Percentiles rank a stretch among this genome's conserved stretches.
These are phyloP conservation scores for Calendula officinalis DNA, from an alignment of 129 eudicot genomes.

Conservation along the genomic window DNA sequence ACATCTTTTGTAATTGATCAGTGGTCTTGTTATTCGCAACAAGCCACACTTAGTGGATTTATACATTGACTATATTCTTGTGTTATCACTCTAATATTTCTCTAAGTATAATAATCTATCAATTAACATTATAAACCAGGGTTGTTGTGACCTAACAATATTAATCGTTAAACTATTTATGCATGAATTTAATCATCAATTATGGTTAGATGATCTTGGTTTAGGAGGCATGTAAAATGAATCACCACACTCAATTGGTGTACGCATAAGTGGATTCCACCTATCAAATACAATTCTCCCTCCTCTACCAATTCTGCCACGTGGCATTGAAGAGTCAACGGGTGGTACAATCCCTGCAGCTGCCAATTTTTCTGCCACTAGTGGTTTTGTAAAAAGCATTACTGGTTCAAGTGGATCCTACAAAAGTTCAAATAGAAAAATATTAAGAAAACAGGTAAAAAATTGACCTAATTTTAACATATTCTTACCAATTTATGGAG, in stretches of 20 bases:
- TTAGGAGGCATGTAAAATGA: conserved; percentile 53
- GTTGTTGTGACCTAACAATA: too few relatives aligned
- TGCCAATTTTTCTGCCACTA: conserved; percentile 70
- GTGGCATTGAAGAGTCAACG: conserved; percentile 36
- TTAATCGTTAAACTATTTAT: too few relatives aligned
- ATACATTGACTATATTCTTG: too few relatives aligned
- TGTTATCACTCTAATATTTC: too few relatives aligned
- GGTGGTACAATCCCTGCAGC: conserved; percentile 82
- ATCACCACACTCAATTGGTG: conserved; percentile 57
- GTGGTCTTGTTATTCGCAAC: too few relatives aligned
- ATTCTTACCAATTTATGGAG: conserved; percentile 71
- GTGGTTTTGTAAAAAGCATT: conserved; percentile 74
- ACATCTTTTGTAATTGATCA: too few relatives aligned
- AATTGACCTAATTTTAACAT: too few relatives aligned
- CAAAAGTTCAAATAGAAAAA: conserved; percentile 13
- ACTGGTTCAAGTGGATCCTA: conserved; percentile 94
- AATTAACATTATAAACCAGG: too few relatives aligned
- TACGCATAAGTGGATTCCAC: conserved; percentile 69
- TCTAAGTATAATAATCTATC: too few relatives aligned
- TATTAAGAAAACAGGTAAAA: neutral
- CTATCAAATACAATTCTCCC: conserved; percentile 90
- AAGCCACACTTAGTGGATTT: too few relatives aligned
- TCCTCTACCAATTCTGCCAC: conserved; percentile 90
- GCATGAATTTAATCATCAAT: conserved; percentile 16
- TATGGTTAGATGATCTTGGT: conserved; percentile 34